Conservation (phyloP, 2,329 filamentous ascomycete species). For the Zalaria obscura region DNA sequence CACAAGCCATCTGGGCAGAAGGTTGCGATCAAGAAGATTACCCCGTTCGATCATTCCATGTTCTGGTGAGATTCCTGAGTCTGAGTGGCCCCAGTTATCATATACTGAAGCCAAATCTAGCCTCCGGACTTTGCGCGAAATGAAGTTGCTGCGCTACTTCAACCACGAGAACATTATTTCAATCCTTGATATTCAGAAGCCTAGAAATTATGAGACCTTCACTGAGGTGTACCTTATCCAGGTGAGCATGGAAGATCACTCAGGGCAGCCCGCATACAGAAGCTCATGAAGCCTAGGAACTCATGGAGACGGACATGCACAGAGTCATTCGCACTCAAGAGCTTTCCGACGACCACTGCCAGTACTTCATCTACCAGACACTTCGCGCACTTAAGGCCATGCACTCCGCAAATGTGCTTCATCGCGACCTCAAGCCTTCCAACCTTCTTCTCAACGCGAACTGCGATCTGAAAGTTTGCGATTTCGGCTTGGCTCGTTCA, state of each 20-base stretch:
- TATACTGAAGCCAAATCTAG: slow-evolving; percentile 45
- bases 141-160: slow-evolving; percentile 98
- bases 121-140: slow-evolving; percentile 87
- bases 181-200: slow-evolving; percentile 97
- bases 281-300: slow-evolving; percentile 46
- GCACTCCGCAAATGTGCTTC: slow-evolving; percentile 97
- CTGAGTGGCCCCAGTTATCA: not conserved
- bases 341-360: slow-evolving; percentile 96
- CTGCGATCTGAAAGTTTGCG: slow-evolving; percentile 97
- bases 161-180: slow-evolving; percentile 99
- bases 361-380: slow-evolving; percentile 99
- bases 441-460: slow-evolving; percentile 96
- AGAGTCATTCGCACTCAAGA: slow-evolving; percentile 97
- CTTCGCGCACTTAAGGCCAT: slow-evolving; percentile 95
- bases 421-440: slow-evolving; percentile 93
- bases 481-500: slow-evolving; percentile 85
- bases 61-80: slow-evolving; percentile 9
- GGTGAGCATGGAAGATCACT: slow-evolving; percentile 70
- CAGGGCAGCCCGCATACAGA: slow-evolving; percentile 39
- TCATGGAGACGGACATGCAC: slow-evolving; percentile 99
- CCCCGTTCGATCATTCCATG: slow-evolving; percentile 97
- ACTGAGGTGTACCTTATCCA: slow-evolving; percentile 98
- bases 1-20: slow-evolving; percentile 98
- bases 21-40: slow-evolving; percentile 99
- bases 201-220: slow-evolving; percentile 87